Base-by-base conservation (phyloP, 805 yeast genomes). In the Zygotorulaspora danielsina region DNA sequence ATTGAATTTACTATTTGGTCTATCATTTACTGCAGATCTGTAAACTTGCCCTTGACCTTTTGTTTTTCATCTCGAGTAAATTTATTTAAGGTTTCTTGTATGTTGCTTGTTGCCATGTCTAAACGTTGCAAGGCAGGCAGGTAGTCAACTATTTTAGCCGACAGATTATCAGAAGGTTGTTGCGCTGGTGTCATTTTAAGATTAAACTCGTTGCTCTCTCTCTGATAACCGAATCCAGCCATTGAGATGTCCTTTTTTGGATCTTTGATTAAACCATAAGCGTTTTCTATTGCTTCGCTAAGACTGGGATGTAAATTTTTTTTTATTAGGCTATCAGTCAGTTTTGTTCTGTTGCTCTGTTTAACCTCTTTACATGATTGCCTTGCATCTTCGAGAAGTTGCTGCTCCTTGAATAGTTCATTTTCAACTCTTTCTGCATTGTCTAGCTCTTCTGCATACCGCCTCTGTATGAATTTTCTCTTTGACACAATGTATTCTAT, bases 401-500 rank as follows among this genome's bases (percentile, higher is more conserved):
- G 39, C 28, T 49, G 49, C 34, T 57, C 54, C 18, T 50, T 45
- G 8, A 42, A 19, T 12, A 58, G 34, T 32, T 49, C 53, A n/a
- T 41, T 32, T 34, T 58, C 54, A 15, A 61, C 30, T 10, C 40
- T 42, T 36, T 61, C 60, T 1, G 54, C 45, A 25, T 46, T 49
- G 15, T 36, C 38, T 35, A 53, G 33, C 34, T 59, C 62, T 12
- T 46, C 45, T 1, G 51, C 41, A 37, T 50, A 51, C 5, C 48
- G 46, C 15, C 48, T 42, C 36, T 59, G 63, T 10, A 61, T 53
- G 31, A 44, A 53, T 22, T 50, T 42, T 16, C 64, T 49, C 39
- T 60, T 61, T 15, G 59, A 51, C 38, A 52, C 57, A 12, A 60
- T 49, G 33, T 55, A 57, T 31, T 60, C 64, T 5, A 55, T 50